Percentiles rank a stretch among this genome's conserved stretches.
Evolutionary conservation across 2,329 filamentous ascomycete genomes (phyloP).

Genomic region (Exophiala spinifera): DNA sequence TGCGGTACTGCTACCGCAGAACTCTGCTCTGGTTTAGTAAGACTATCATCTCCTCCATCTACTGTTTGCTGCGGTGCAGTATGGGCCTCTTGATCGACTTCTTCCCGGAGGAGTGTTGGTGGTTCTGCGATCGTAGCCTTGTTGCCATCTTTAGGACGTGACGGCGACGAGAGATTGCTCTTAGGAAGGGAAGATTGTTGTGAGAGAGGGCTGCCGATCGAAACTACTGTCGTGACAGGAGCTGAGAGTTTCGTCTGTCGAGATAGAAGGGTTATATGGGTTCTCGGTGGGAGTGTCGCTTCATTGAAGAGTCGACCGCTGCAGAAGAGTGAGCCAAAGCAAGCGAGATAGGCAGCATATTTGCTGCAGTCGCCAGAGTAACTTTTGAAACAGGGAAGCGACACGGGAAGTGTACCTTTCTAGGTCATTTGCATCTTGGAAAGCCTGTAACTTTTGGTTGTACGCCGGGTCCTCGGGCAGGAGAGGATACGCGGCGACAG

Average conservation of each 20-base stretch:
- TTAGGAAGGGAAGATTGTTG: not conserved
- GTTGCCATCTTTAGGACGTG: not conserved
- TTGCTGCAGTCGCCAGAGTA: constrained; percentile 7
- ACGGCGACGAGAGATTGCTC: constrained; percentile 1
- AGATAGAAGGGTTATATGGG: constrained; percentile 29
- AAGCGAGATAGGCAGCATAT: constrained; percentile 8
- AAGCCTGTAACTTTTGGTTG: constrained; percentile 50
- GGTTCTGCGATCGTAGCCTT: constrained; percentile 1
- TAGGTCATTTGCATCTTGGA: constrained; percentile 58
- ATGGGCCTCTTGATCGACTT: not conserved
- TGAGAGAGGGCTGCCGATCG: constrained; percentile 1
- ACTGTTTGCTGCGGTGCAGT: not conserved
- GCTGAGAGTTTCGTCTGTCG: constrained; percentile 29
- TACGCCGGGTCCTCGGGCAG: constrained; percentile 55
- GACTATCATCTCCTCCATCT: not conserved
- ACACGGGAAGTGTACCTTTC: constrained; percentile 48
- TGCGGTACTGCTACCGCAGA: too few species aligned
- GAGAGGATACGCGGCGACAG: constrained; percentile 63
- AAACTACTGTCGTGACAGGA: constrained; percentile 13
- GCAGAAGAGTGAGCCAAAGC: constrained; percentile 19
- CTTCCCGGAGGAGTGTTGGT: not conserved
- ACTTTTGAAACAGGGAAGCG: constrained; percentile 5
- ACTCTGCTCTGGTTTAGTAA: not conserved
- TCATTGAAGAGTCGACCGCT: constrained; percentile 59
- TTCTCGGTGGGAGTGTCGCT: constrained; percentile 48